Conservation (phyloP, 2,329 filamentous ascomycete species). For the Penicillium sp. region DNA sequence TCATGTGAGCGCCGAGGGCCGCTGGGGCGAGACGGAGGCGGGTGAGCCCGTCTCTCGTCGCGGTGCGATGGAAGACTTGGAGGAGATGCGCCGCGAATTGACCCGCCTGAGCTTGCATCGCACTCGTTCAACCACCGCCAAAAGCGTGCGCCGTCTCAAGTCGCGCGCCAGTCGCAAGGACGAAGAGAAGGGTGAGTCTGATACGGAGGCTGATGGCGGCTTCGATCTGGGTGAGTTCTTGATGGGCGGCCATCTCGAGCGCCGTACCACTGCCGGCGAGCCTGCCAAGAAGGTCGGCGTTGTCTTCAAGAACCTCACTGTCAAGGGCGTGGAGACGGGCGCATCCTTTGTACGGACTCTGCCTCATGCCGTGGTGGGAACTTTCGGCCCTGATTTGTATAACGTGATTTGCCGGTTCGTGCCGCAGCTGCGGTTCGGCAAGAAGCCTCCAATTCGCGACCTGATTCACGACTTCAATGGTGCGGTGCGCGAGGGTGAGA, state of each 20-base stretch:
- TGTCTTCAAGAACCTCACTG: conserved; percentile 75
- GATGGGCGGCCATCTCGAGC: conserved; percentile 76
- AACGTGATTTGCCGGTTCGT: conserved; percentile 63
- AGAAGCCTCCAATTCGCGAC: conserved; percentile 57
- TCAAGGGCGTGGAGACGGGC: conserved; percentile 72
- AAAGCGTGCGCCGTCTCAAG: conserved; percentile 37
- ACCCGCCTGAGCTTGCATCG: conserved; percentile 57
- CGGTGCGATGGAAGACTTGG: conserved; percentile 65
- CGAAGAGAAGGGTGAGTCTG: conserved; percentile 50
- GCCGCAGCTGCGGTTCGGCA: conserved; percentile 57
- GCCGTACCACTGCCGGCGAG: conserved; percentile 65
- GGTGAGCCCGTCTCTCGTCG: conserved; percentile 60
- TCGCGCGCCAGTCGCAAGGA: conserved; percentile 40
- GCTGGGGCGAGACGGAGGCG: conserved; percentile 68
- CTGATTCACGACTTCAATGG: conserved; percentile 72
- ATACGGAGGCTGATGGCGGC: conserved; percentile 45
- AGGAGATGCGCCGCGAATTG: conserved; percentile 62
- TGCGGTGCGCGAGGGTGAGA: conserved; percentile 65
- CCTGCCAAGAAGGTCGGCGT: conserved; percentile 80
- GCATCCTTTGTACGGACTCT: conserved; percentile 74
- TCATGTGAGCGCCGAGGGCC: conserved; percentile 50
- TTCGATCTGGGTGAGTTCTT: conserved; percentile 75
- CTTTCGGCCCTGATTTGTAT: conserved; percentile 81
- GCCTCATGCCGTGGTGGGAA: conserved; percentile 75
- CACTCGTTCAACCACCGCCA: conserved; percentile 39